Evolutionary conservation across 73 alveolate genomes (phyloP).

Genomic region (Tetrahymena borealis): DNA sequence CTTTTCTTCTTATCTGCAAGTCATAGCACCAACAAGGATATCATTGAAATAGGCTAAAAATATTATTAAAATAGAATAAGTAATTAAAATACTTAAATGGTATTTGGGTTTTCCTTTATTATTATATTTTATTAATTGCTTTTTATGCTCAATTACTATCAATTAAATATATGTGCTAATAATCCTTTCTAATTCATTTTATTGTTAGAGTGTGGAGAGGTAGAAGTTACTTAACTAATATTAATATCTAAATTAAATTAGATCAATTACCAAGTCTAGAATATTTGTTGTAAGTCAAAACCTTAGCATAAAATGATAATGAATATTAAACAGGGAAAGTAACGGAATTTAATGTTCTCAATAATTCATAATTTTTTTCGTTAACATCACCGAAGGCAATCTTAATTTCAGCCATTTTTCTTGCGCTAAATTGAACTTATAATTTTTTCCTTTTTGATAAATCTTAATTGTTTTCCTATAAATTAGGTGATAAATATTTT

Average conservation of each 20-base stretch:
- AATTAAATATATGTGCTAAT: no score
- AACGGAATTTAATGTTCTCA: neutral
- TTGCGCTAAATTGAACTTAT: neutral
- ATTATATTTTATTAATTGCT: no score
- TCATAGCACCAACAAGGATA: slow-evolving; percentile 41
- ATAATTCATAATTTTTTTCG: neutral
- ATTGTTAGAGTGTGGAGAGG: no score
- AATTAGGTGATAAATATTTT: no score
- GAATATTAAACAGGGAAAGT: neutral
- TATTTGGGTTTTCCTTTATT: neutral
- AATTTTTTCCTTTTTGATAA: neutral
- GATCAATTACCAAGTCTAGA: neutral
- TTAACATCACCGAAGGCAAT: neutral
- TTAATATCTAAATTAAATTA: neutral
- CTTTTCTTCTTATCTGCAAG: slow-evolving; percentile 26
- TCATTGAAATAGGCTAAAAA: slow-evolving; percentile 30
- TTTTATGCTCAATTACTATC: no score
- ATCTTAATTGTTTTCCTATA: neutral
- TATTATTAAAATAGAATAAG: neutral
- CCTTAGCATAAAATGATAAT: neutral
- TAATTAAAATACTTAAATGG: neutral
- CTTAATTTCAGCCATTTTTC: neutral
- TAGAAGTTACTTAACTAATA: neutral
- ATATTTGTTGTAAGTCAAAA: neutral
- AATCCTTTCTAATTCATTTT: no score